A percentile compares a stretch with the other conserved stretches of the same genome.
phyloP scores from a whole-genome alignment of 179 eudicot genomes.

The Carnegiea gigantea region DNA sequence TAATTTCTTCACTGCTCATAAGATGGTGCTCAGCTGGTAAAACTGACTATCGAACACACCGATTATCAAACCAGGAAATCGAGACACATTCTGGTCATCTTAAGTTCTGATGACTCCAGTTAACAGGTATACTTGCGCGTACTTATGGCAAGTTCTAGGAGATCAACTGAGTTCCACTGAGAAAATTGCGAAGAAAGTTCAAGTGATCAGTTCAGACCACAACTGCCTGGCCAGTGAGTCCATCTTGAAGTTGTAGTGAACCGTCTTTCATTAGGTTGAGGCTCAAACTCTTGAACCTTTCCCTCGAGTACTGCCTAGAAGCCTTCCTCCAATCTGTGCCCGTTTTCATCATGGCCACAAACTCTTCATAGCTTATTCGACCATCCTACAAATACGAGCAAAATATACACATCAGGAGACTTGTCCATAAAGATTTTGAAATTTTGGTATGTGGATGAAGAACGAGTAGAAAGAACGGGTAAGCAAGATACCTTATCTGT shows the following conservation, averaged over 20 bases:
- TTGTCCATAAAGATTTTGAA: neutral
- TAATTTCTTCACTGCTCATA: neutral
- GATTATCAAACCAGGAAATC: neutral
- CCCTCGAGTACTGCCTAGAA: constrained; percentile 89
- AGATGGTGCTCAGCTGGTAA: neutral
- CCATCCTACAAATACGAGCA: constrained; percentile 57
- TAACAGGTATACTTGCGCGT: neutral
- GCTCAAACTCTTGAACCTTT: constrained; percentile 86
- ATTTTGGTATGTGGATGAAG: neutral
- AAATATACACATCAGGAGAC: neutral
- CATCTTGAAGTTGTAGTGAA: constrained; percentile 79
- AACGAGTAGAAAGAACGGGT: neutral
- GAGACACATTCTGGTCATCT: neutral
- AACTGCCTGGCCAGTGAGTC: constrained; percentile 59
- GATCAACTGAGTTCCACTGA: neutral
- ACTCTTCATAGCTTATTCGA: constrained; percentile 80
- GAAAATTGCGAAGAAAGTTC: neutral
- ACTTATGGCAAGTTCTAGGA: neutral
- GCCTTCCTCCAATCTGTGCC: constrained; percentile 99
- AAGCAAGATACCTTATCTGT: constrained; percentile 61
- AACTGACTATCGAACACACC: neutral
- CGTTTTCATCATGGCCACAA: constrained; percentile 92
- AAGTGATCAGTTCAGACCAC: constrained; percentile 29
- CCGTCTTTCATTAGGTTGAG: constrained; percentile 90
- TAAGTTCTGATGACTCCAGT: neutral